Base-by-base conservation (phyloP, 345 rosid genomes). In the Brassica incana region DNA sequence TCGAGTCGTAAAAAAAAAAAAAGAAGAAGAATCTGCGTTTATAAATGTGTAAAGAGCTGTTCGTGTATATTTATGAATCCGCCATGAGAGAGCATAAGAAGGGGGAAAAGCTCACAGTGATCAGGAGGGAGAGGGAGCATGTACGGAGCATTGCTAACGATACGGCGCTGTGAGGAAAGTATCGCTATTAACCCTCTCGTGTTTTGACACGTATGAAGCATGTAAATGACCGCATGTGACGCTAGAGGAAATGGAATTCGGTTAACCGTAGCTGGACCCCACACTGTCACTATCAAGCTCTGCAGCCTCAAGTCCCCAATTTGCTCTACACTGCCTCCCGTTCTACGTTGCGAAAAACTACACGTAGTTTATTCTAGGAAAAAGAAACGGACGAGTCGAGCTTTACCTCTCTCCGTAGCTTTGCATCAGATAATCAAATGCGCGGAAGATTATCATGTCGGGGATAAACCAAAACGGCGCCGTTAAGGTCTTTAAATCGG, bases 271-370 rank as follows among this genome's bases (percentile, higher is more conserved):
- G 63, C 9, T 59, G 73, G 82, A 15, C 69, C 78, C 82, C 77
- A 66, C 35, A 66, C 59, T 79, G 78, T 79, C 77, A 59, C 74
- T 73, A 18, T 73, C 78, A 79, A 29, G 3, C 74, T n/a, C 70
- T 67, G 45, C 69, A 16, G 43, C 20, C 78, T 16, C 69, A n/a
- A 78, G n/a, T 0, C 54, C 77, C 12, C 67, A 18, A 78, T 48
- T 78, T 52, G 3, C 59, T 52, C 27, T 10, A n/a, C 14, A 72
- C 70, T 68, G 71, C 78, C 7, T 75, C 10, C 76, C 78, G 9
- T 54, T 50, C 3, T 54, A 6, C 9, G 9, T 0, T 54, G 60
- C 23, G 52, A 2, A 54, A 54, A 54, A 54, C 60, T 0, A 54
- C 60, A 54, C 23, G 60, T 54, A 54, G 60, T 54, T 54, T 7